Evolutionary conservation across 2,329 filamentous ascomycete genomes (phyloP).

Genomic region (Monosporascus cannonballus): DNA sequence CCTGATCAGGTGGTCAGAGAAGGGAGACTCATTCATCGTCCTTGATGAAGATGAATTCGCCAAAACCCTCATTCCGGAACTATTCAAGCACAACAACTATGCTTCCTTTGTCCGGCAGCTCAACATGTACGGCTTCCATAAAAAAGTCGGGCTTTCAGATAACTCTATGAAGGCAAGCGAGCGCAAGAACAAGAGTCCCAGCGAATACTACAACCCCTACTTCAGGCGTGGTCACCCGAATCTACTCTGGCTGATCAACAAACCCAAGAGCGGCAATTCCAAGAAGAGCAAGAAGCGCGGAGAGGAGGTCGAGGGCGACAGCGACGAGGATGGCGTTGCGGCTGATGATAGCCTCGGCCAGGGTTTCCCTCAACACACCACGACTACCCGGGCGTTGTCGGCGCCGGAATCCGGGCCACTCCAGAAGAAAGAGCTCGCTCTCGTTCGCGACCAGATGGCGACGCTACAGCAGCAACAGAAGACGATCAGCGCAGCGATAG

Average conservation of each 20-base stretch:
- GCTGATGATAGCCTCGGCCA: constrained; percentile 40
- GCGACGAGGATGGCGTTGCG: constrained; percentile 54
- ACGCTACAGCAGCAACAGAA: constrained; percentile 81
- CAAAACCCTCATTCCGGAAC: constrained; percentile 91
- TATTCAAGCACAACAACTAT: constrained; percentile 99
- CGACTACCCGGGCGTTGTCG: constrained; percentile 31
- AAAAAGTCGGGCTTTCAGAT: constrained; percentile 86
- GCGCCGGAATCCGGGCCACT: constrained; percentile 42
- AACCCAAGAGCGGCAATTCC: constrained; percentile 68
- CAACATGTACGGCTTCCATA: constrained; percentile 98
- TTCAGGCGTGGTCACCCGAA: constrained; percentile 92
- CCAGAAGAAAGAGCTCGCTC: constrained; percentile 66
- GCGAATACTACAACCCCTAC: constrained; percentile 96
- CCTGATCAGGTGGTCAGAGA: constrained; percentile 93
- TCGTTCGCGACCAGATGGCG: constrained; percentile 73
- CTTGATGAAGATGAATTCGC: constrained; percentile 98
- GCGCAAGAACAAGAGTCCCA: constrained; percentile 94
- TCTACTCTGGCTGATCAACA: constrained; percentile 91
- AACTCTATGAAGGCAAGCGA: constrained; percentile 98
- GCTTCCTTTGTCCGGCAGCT: constrained; percentile 92
- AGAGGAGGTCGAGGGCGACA: constrained; percentile 63
- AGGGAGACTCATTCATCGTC: constrained; percentile 93
- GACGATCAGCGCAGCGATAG: constrained; percentile 77
- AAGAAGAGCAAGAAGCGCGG: constrained; percentile 56
- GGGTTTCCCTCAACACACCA: constrained; percentile 19